Evolutionary conservation across 495 filamentous ascomycete genomes (phyloP), one percentile per base, ranked within the genome.

Genomic region (Hypoxylon subgilvum): DNA sequence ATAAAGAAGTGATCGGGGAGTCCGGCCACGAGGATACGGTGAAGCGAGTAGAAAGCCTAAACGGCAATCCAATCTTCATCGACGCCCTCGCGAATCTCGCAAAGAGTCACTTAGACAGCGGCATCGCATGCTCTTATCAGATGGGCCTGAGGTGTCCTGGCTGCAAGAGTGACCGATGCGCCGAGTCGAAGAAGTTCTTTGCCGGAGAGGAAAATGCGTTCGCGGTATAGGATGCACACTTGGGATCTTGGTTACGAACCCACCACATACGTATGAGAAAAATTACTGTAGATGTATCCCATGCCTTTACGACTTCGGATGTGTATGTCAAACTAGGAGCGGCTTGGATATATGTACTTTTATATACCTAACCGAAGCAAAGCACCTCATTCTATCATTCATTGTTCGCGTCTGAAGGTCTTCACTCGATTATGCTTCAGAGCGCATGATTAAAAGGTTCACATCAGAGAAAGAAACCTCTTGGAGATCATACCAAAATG

Each of bases 1-100:
- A 99, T 68, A 80, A 92, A 55, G 95, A 99, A 71, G 89, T 99
- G 28, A 97, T 97, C 67, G 87, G 91, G 25, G 92, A 96, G 65
- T 88, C 88, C 3, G 89, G 90, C 19, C 84, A 90, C 57, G 74
- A 82, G 0, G 82, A 86, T 27, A 87, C 87, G 0, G 87, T 97
- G 36, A 97, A 96, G 78, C 83, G 95, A 6, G 88, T 87, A 8
- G 95, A 97, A 76, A 95, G 90, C 68, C 72, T 99, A 68, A 99
- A 99, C 70, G 95, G 89, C 23, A 94, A 82, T 63, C 90, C 87
- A 0, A 84, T 91, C 19, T 99, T 99, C 69, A 97, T 99, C 61
- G 69, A 90, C 57, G 94, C 90, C 3, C 79, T 99, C 19, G 95
- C 93, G 6, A 84, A 95, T 61, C 79, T 99, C 63, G 95, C 92